Conservation (phyloP, 176 grass and related monocot genomes). For the Puya raimondii region DNA sequence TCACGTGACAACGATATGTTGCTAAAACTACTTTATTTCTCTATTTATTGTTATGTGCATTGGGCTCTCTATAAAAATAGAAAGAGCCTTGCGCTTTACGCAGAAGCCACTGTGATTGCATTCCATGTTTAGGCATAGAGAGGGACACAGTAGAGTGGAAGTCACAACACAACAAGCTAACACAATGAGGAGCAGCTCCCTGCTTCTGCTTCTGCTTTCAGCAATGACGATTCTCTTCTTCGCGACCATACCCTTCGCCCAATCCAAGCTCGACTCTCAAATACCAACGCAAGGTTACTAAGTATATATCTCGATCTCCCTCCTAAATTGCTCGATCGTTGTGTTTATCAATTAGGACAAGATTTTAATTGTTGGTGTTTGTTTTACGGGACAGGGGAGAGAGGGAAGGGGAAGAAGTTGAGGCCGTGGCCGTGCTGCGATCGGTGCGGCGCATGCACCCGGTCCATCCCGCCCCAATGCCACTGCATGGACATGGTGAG, state of each 20-base stretch:
- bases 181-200: no score
- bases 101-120: no score
- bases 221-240: slow-evolving; percentile 23
- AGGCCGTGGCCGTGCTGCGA: slow-evolving; percentile 70
- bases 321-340: neutral
- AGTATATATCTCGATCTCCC: neutral
- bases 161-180: no score
- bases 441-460: slow-evolving; percentile 64
- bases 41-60: neutral
- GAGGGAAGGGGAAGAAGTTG: neutral
- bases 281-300: slow-evolving; percentile 25
- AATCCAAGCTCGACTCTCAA: slow-evolving; percentile 26
- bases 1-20: no score
- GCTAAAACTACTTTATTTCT: neutral
- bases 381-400: neutral
- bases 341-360: neutral
- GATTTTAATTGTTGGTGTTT: neutral
- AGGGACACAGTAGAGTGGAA: no score
- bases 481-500: slow-evolving; percentile 50
- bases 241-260: neutral
- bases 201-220: neutral
- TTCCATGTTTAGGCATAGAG: no score
- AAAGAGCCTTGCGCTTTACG: no score
- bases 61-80: neutral
- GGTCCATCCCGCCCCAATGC: slow-evolving; percentile 32